Evolutionary conservation across 495 filamentous ascomycete species (phyloP).

Genomic region (Hyphodiscus hymeniophilus): DNA sequence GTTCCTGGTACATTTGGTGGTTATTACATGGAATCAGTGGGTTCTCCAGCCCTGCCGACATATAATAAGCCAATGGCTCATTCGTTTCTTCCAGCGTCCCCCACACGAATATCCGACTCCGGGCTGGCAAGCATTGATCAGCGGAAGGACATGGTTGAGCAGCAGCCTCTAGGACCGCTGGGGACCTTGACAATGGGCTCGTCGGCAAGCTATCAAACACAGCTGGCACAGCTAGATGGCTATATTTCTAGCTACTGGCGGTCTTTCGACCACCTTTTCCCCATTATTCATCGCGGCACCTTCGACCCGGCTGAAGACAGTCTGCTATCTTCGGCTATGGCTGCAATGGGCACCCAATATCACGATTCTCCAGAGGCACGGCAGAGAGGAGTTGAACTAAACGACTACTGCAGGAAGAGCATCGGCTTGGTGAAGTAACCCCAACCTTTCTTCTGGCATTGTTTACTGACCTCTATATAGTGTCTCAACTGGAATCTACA

Average conservation of each 20-base stretch:
- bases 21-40: slow-evolving; percentile 23
- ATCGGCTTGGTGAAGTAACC: slow-evolving; percentile 18
- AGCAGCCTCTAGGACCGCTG: slow-evolving; percentile 3
- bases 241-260: slow-evolving; percentile 20
- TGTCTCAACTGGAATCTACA: slow-evolving; percentile 26
- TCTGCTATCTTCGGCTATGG: slow-evolving; percentile 18
- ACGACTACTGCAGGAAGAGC: slow-evolving; percentile 13
- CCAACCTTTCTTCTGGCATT: neutral
- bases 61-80: slow-evolving; percentile 21
- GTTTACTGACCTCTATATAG: slow-evolving; percentile 9
- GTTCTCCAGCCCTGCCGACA: slow-evolving; percentile 22
- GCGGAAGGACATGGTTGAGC: slow-evolving; percentile 5
- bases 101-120: slow-evolving; percentile 11
- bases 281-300: slow-evolving; percentile 21
- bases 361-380: slow-evolving; percentile 17
- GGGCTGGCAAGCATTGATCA: slow-evolving; percentile 8
- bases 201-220: neutral
- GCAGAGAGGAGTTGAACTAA: slow-evolving; percentile 15
- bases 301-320: slow-evolving; percentile 10
- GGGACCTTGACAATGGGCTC: slow-evolving; percentile 1
- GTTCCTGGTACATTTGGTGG: slow-evolving; percentile 14
- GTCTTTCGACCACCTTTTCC: slow-evolving; percentile 14
- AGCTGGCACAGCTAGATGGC: slow-evolving; percentile 9
- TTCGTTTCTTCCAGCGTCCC: slow-evolving; percentile 17
- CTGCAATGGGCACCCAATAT: slow-evolving; percentile 22